Conservation (phyloP, 371 early-diverging fungal species). For the Apophysomyces elegans region DNA sequence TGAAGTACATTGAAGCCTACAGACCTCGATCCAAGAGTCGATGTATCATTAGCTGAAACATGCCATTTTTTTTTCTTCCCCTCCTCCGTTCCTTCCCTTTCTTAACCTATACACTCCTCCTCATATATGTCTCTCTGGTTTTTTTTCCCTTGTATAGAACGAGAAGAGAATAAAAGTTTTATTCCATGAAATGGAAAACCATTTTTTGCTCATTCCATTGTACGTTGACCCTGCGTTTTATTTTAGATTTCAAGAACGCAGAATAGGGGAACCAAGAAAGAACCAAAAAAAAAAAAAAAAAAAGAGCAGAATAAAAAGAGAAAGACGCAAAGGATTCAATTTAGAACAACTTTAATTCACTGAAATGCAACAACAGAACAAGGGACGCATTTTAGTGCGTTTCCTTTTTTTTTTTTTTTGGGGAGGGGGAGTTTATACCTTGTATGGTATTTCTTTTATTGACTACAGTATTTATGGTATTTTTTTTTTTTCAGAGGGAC, state of each 20-base stretch:
- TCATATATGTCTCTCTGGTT: too few relatives aligned
- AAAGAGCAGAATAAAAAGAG: too few relatives aligned
- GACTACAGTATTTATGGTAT: neutral
- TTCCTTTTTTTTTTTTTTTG: too few relatives aligned
- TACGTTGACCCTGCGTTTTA: neutral
- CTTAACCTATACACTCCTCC: too few relatives aligned
- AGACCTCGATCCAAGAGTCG: constrained; percentile 60
- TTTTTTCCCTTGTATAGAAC: too few relatives aligned
- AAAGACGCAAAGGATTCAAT: too few relatives aligned
- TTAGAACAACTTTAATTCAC: too few relatives aligned
- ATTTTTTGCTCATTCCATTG: neutral
- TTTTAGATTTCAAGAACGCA: neutral
- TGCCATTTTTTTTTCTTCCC: neutral
- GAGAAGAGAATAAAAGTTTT: neutral
- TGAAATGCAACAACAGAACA: too few relatives aligned
- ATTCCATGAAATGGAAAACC: neutral
- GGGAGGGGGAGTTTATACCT: too few relatives aligned
- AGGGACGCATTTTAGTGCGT: too few relatives aligned
- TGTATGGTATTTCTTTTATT: neutral
- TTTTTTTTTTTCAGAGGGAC: neutral
- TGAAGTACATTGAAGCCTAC: constrained; percentile 77
- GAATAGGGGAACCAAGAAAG: neutral
- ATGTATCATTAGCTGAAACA: constrained; percentile 40
- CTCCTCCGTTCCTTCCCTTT: neutral
- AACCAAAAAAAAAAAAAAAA: constrained; percentile 2